phyloP scores from a whole-genome alignment of 2,329 filamentous ascomycete species.

The Colletotrichum sp. region DNA sequence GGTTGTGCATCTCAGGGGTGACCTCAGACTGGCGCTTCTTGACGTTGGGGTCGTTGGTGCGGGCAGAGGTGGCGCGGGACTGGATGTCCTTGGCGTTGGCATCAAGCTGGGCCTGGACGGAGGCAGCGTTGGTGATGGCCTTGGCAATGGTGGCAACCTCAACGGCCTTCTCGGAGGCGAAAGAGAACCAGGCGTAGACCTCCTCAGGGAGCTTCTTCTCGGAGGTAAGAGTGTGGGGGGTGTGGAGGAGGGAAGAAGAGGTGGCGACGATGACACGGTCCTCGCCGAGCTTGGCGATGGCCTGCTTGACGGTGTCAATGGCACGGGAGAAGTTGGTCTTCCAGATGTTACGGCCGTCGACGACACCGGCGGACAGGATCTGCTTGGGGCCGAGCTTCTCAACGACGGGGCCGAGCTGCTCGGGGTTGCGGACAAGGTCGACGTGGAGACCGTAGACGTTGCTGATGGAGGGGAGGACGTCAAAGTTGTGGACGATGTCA shows the following conservation, averaged over 20 bases:
- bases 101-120: conserved; percentile 88
- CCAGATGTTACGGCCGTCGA: conserved; percentile 99
- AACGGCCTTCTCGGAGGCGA: conserved; percentile 90
- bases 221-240: conserved; percentile 94
- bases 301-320: conserved; percentile 87
- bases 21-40: conserved; percentile 95
- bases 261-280: conserved; percentile 96
- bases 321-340: conserved; percentile 99
- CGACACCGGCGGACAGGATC: conserved; percentile 91
- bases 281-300: conserved; percentile 94
- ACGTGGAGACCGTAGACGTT: conserved; percentile 78
- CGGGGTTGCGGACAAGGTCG: conserved; percentile 96
- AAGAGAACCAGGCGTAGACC: conserved; percentile 85
- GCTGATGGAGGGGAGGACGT: conserved; percentile 74
- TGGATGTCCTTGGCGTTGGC: conserved; percentile 95
- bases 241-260: conserved; percentile 97
- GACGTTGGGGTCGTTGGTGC: conserved; percentile 96
- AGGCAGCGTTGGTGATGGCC: conserved; percentile 90
- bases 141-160: conserved; percentile 95
- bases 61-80: conserved; percentile 87
- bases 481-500: conserved; percentile 99
- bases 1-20: conserved; percentile 84
- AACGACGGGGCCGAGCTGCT: conserved; percentile 90
- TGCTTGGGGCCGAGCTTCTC: conserved; percentile 86
- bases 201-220: conserved; percentile 95